These are phyloP conservation scores for Diaporthe batatas DNA, from an alignment of 2,329 filamentous ascomycete species.

Conservation along the genomic window DNA sequence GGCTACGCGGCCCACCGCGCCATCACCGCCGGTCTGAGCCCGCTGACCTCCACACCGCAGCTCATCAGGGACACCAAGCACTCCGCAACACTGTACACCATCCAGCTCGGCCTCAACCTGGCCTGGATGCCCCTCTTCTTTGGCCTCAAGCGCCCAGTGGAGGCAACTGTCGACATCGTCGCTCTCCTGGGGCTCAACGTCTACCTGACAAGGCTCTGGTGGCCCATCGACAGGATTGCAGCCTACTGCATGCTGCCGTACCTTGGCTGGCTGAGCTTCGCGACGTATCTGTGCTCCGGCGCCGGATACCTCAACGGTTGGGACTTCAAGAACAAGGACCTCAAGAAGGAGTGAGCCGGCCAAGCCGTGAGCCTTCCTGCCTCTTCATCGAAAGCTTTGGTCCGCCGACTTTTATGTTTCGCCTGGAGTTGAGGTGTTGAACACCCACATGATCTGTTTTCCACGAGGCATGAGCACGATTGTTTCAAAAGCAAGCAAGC, in stretches of 20 bases:
- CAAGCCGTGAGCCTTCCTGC: neutral
- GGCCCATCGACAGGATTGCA: slow-evolving; percentile 77
- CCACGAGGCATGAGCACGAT: neutral
- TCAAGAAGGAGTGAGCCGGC: slow-evolving; percentile 44
- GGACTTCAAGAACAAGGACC: slow-evolving; percentile 62
- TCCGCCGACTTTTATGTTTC: neutral
- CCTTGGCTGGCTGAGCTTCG: slow-evolving; percentile 87
- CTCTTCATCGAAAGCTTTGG: neutral
- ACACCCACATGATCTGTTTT: neutral
- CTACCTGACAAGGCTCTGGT: slow-evolving; percentile 83
- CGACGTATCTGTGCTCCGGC: slow-evolving; percentile 83
- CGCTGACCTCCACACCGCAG: slow-evolving; percentile 61
- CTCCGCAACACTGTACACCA: slow-evolving; percentile 84
- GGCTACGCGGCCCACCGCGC: slow-evolving; percentile 90
- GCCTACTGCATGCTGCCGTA: slow-evolving; percentile 86
- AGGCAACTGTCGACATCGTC: slow-evolving; percentile 81
- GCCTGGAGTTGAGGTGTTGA: neutral
- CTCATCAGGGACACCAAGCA: slow-evolving; percentile 72
- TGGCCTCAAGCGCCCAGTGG: slow-evolving; percentile 76
- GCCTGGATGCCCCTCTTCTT: slow-evolving; percentile 97
- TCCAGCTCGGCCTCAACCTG: slow-evolving; percentile 88
- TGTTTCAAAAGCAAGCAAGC: neutral
- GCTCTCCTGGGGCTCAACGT: slow-evolving; percentile 78
- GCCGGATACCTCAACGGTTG: slow-evolving; percentile 78
- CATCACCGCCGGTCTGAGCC: slow-evolving; percentile 72